Percentiles rank a stretch among this genome's conserved stretches.
Conservation (phyloP, 129 eudicot species). For the carrot (Daucus carota) region DH1_v3.0 NC_030388.2:32639501-32640000, state of each 20-base stretch:
- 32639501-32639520: constrained; percentile 82
- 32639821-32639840: constrained; percentile 70
- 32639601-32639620: neutral
- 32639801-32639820: constrained; percentile 78
- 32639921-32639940: constrained; percentile 74
- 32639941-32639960: constrained; percentile 62
- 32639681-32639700: constrained; percentile 87
- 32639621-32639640: neutral
- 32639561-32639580: constrained; percentile 86
- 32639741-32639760: constrained; percentile 45
- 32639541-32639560: constrained; percentile 89
- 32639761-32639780: constrained; percentile 84
- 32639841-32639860: constrained; percentile 79
- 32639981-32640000: constrained; percentile 80
- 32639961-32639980: constrained; percentile 70
- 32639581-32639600: constrained; percentile 84
- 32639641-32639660: neutral
- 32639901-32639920: constrained; percentile 80
- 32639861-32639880: constrained; percentile 76
- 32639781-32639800: constrained; percentile 85
- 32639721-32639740: constrained; percentile 88
- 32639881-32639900: constrained; percentile 88
- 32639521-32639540: constrained; percentile 90
- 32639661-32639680: constrained; percentile 18
- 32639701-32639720: constrained; percentile 88